phyloP scores from a whole-genome alignment of 495 filamentous ascomycete species.

The Hypoxylon lienhwacheense region DNA sequence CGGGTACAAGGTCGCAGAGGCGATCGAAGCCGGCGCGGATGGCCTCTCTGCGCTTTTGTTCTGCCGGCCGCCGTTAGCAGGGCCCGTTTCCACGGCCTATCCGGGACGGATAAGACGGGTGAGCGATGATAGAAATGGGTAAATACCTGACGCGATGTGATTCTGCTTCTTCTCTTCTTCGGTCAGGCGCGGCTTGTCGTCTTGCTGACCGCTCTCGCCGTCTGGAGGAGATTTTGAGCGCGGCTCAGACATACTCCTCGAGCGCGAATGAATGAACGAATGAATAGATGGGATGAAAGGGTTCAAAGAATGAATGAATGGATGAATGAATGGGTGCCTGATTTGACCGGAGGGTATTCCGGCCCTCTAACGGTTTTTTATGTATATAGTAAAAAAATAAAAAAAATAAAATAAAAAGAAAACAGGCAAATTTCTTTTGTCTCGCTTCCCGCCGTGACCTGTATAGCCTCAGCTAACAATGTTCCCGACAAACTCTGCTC shows the following conservation, averaged over 20 bases:
- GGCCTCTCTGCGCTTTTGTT: constrained; percentile 84
- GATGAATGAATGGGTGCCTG: neutral
- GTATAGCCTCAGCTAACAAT: constrained; percentile 2
- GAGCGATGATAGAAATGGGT: neutral
- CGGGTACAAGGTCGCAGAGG: constrained; percentile 80
- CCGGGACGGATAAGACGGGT: neutral
- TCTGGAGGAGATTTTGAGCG: constrained; percentile 37
- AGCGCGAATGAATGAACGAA: too few relatives aligned
- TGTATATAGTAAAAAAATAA: too few relatives aligned
- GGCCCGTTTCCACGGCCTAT: too few relatives aligned
- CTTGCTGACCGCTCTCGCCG: constrained; percentile 29
- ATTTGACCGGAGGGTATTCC: neutral
- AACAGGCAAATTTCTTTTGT: neutral
- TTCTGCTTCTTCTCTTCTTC: constrained; percentile 90
- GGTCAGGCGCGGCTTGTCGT: constrained; percentile 74
- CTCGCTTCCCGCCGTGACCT: neutral
- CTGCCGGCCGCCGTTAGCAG: constrained; percentile 41
- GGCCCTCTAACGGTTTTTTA: neutral
- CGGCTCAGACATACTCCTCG: constrained; percentile 33
- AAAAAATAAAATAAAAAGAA: too few relatives aligned
- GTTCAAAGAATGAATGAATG: too few relatives aligned
- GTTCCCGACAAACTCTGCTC: constrained; percentile 20
- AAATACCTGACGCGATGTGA: constrained; percentile 71
- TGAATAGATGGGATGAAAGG: too few relatives aligned
- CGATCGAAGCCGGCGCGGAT: constrained; percentile 88